Base-by-base conservation (phyloP, 345 rosid species). In the Linum lewisii region DNA sequence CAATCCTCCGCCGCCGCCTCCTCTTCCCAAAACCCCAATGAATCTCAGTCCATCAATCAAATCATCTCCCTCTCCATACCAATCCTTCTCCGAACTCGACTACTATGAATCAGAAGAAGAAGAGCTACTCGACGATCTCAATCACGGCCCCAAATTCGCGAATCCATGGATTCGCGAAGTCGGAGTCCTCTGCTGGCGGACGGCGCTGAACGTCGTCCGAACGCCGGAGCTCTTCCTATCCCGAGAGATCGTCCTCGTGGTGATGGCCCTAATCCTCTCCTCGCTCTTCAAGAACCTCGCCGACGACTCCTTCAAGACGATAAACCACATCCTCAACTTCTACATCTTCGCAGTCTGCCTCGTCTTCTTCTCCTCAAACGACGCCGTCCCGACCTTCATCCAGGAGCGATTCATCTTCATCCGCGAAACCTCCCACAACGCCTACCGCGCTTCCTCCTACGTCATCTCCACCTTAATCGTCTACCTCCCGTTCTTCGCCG, bases 351-450 rank as follows among this genome's bases (percentile, higher is more conserved):
- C 82, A 2, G 76, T 82, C 24, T 85, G 87, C 60, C 66, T 82
- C 1, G 65, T 82, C 44, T 85, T 82, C 77, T 85, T 82, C 73
- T 82, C 91, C 52, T 85, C 87, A 6, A 85, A 85, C 13, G 91
- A 85, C 6, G 87, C 79, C 0, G 91, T 85, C 66, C 85, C 87
- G 2, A 80, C 81, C 20, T 85, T 82, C 75, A 82, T 85, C 66
- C 87, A 84, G 51, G 87, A 82, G 64, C 65, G 85, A 19, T 84
- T 78, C 79, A 82, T 84, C 77, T 82, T 82, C 82, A 82, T 82
- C 24, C 63, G 81, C 50, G 87, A 85, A 64, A 85, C 84, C 0
- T 73, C 91, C 63, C 84, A 82, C 72, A 85, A 84, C 0, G 78
- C 91, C 0, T 84, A 84, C 62, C 79, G 87, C 1, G 82, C 91